Evolutionary conservation across 2,329 filamentous ascomycete genomes (phyloP).

Genomic region (Ophiostoma himal-ulmi): DNA sequence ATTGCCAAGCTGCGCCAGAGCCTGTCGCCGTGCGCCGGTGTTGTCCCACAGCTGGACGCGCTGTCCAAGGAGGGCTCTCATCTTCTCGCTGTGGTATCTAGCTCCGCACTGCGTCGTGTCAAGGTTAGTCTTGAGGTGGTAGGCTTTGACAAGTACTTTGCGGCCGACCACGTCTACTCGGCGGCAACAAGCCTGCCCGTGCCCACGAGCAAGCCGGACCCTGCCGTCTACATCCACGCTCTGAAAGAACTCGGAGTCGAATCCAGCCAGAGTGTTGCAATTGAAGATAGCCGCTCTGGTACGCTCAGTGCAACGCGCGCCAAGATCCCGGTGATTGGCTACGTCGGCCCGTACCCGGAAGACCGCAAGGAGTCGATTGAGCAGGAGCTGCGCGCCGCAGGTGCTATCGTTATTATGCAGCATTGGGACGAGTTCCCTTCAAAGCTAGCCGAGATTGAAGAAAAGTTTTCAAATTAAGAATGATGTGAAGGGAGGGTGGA

Average conservation of each 20-base stretch:
- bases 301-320: slow-evolving; percentile 68
- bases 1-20: slow-evolving; percentile 70
- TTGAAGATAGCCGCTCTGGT: slow-evolving; percentile 86
- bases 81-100: slow-evolving; percentile 72
- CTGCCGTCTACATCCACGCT: slow-evolving; percentile 77
- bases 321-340: slow-evolving; percentile 74
- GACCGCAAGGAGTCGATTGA: slow-evolving; percentile 61
- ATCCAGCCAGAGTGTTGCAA: slow-evolving; percentile 66
- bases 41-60: slow-evolving; percentile 60
- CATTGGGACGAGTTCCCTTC: slow-evolving; percentile 53
- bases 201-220: slow-evolving; percentile 88
- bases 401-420: slow-evolving; percentile 57
- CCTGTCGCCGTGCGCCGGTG: slow-evolving; percentile 63
- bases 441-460: slow-evolving; percentile 43
- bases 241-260: slow-evolving; percentile 67
- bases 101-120: slow-evolving; percentile 71
- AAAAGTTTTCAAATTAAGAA: slow-evolving; percentile 32
- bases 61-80: slow-evolving; percentile 59
- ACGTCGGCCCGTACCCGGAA: slow-evolving; percentile 70
- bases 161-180: slow-evolving; percentile 66
- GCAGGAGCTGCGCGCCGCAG: slow-evolving; percentile 53
- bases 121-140: slow-evolving; percentile 73
- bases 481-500: background rate
- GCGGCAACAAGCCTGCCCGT: slow-evolving; percentile 70
- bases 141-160: slow-evolving; percentile 73